Conservation (phyloP, 1,139 yeast genomes). For the Zhuliangozyma blackwelliae region DNA sequence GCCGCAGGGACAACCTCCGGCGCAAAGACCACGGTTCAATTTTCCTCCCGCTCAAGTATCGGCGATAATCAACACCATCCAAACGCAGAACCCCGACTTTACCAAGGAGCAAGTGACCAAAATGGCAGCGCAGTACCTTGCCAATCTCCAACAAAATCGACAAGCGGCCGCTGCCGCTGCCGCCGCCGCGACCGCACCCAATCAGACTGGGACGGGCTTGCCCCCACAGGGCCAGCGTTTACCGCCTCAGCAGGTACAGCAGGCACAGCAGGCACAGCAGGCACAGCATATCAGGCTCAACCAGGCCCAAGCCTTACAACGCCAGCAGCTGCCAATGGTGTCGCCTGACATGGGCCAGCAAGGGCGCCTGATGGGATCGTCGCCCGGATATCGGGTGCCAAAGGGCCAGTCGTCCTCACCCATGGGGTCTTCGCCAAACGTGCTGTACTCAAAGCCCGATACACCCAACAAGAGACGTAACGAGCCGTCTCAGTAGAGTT, state of each 20-base stretch:
- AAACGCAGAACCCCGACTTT: constrained; percentile 63
- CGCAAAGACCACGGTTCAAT: constrained; percentile 13
- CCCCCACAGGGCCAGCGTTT: background rate
- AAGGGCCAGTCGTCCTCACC: too few relatives aligned
- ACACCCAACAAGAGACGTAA: too few relatives aligned
- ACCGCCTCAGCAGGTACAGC: background rate
- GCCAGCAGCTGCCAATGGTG: too few relatives aligned
- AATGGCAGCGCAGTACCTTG: constrained; percentile 66
- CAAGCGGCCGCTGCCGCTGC: constrained; percentile 17
- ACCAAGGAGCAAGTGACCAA: constrained; percentile 70
- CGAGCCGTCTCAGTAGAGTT: too few relatives aligned
- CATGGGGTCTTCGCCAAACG: too few relatives aligned
- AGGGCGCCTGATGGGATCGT: too few relatives aligned
- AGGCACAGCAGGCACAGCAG: background rate
- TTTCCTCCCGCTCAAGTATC: constrained; percentile 64
- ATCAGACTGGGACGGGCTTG: too few relatives aligned
- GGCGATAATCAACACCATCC: constrained; percentile 65
- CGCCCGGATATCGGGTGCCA: too few relatives aligned
- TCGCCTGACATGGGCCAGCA: too few relatives aligned
- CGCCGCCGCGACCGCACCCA: constrained; percentile 15
- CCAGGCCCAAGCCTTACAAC: background rate
- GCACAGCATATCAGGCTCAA: constrained; percentile 2
- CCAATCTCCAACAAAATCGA: constrained; percentile 52
- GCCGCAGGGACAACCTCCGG: constrained; percentile 12
- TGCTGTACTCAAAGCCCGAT: too few relatives aligned